Base-by-base conservation (phyloP, 805 yeast species). In the Yamadazyma endophytica region DNA sequence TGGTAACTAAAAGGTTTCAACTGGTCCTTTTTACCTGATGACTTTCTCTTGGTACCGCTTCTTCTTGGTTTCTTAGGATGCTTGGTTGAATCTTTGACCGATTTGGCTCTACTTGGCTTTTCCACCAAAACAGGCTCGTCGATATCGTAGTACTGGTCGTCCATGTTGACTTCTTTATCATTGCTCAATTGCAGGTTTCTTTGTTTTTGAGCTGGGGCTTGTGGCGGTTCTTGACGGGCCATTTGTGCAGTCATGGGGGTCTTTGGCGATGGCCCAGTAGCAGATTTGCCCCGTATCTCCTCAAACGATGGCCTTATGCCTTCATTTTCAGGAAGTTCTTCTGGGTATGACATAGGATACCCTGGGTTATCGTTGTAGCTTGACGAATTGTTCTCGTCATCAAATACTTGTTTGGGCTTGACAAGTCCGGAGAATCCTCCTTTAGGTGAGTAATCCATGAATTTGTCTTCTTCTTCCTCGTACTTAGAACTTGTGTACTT, bases 1-100 rank as follows among this genome's bases (percentile, higher is more conserved):
- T 50, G 48, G 39, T 64, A 64, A 13, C 62, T 53, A 35, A 65
- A 65, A 12, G 70, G 71, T 33, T 57, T 61, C 20, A 52, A 40
- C 28, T 41, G 44, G 7, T 7, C 7, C 6, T 12, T 6, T 11
- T 13, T 4, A 9, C 11, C 13, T 13, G 17, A 28, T 4, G 22
- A 14, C 33, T 44, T 37, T 16, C 22, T 31, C 17, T 33, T 28
- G 11, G 33, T 37, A 32, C 43, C 28, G 28, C 39, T 40, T 30
- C 42, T 41, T 39, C 43, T 52, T 16, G 40, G 21, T 32, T 45
- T 42, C 35, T 46, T 49, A 12, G 46, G 48, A 28, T 42, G 41
- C 22, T 33, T 36, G 7, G 50, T 61, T n/a, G 56, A 41, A 7
- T 56, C 58, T 26, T 49, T 53, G n/a, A 58, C 64, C 0, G 61